phyloP scores from a whole-genome alignment of 192 early-diverging fungal species.

The Podila clonocystis region DNA sequence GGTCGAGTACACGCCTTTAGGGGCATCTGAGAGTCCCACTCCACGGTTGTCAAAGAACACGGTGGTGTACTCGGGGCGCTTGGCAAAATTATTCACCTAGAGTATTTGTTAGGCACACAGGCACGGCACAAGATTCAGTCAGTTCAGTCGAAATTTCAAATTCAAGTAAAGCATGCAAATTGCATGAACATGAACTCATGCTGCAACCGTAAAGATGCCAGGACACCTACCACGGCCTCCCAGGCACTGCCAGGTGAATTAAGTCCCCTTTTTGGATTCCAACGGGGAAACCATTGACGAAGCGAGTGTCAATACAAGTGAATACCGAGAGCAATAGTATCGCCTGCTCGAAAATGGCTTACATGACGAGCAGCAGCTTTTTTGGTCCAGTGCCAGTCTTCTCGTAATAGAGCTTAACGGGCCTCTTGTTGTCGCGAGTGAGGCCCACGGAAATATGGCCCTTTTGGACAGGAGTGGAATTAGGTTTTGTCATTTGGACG shows the following conservation, averaged over 20 bases:
- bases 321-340: no score
- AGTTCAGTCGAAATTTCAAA: neutral
- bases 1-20: conserved; percentile 65
- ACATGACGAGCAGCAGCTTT: conserved; percentile 76
- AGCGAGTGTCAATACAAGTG: no score
- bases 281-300: no score
- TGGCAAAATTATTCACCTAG: conserved; percentile 74
- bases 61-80: conserved; percentile 71
- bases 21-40: conserved; percentile 71
- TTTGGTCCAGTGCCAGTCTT: conserved; percentile 76
- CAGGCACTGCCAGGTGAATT: conserved; percentile 33
- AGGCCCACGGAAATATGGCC: conserved; percentile 55
- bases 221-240: conserved; percentile 27
- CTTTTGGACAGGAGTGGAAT: conserved; percentile 14
- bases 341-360: no score
- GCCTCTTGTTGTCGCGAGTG: conserved; percentile 34
- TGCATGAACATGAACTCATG: neutral
- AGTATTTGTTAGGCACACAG: no score
- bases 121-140: neutral
- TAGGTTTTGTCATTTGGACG: neutral
- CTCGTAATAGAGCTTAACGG: conserved; percentile 82
- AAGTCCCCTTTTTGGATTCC: no score
- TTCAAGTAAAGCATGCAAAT: neutral
- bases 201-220: no score
- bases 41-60: conserved; percentile 91